Evolutionary conservation across 805 yeast genomes (phyloP), one percentile per base, ranked within the genome.

Genomic region (Zygosaccharomyces bailii): DNA sequence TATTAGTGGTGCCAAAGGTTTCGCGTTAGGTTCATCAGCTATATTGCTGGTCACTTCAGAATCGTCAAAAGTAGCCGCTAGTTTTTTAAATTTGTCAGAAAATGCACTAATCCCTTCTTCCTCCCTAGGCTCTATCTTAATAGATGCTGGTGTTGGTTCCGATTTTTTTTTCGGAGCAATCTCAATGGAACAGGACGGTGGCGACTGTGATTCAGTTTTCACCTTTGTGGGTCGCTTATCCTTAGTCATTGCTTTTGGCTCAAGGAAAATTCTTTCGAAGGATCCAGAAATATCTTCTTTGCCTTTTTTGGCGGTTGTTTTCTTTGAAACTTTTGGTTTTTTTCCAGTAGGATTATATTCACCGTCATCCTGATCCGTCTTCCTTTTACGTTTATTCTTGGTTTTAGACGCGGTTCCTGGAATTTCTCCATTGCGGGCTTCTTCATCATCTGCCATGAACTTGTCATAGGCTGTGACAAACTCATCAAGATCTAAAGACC

Each of bases 401-500:
- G 68, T 69, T 49, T 68, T 73, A 27, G 70, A 66, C 16, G 76
- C 69, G 36, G 71, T 74, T 46, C 68, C 69, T 3, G 76, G 68
- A n/a, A 72, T 63, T 44, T 77, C 61, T 27, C 75, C 71, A 27
- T 73, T 70, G 50, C 88, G 76, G 46, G 74, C 75, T 45, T 74
- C 76, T 44, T 73, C 75, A 61, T 90, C 96, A 8, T 73, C 77
- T 23, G 70, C 72, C 58, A 87, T 66, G 63, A 86, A 89, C 45
- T 74, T 68, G 1, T 80, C 74, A 82, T 91, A 93, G 8, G 74
- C 75, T 6, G 54, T 70, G 47, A 78, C 58, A 63, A 93, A 91
- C 0, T 68, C 82, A 45, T 88, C 95, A 53, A 93, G 72, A 62
- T 93, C 99, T 35, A 65, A 73, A 47, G 70, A 75, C 99, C 99